Base-by-base conservation (phyloP, 108 stramenopile genomes). In the Cyclostephanos tholiformis region DNA sequence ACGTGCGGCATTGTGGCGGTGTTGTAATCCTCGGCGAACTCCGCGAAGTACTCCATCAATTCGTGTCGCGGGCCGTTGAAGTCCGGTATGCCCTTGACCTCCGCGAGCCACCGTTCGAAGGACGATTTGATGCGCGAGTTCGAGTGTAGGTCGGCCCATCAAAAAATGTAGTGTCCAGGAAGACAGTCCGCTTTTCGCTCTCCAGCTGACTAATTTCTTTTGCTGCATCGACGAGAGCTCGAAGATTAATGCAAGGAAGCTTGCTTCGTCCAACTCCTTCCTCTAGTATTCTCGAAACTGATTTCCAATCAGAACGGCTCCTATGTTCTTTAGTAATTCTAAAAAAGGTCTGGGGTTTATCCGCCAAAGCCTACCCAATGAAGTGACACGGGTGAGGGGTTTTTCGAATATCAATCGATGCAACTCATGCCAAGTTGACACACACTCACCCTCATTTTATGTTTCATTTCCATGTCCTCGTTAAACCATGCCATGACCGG, bases 11-110 rank as follows among this genome's bases (percentile, higher is more conserved):
- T 57, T 10, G 98, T 97, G 23, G 92, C 94, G 4, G 98, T 98
- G 77, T 98, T 98, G 91, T 85, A 98, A 74, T 98, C 98, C 82
- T 97, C 98, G 17, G 79, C 81, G 81, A 90, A 98, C 50, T 91
- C 92, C 53, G 87, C 86, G 79, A 92, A 97, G 80, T 96, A 94
- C 53, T 94, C 79, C 76, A 89, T 75, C 8, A 93, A 79, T 75
- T 98, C 97, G 76, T 88, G 85, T 62, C 95, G 96, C 20, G n/a
- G n/a, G n/a, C n/a, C n/a, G n/a, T n/a, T n/a, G n/a, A n/a, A n/a
- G n/a, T n/a, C n/a, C n/a, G n/a, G 95, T 13, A 97, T 79, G 38
- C 89, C 88, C 84, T 98, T 97, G 64, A 96, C 86, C 85, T 98
- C 92, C 48, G 74, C 87, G 74, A 97, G 77, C 95, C 97, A 98